Evolutionary conservation across 2,329 filamentous ascomycete genomes (phyloP).

Genomic region (Aureobasidium sp.): DNA sequence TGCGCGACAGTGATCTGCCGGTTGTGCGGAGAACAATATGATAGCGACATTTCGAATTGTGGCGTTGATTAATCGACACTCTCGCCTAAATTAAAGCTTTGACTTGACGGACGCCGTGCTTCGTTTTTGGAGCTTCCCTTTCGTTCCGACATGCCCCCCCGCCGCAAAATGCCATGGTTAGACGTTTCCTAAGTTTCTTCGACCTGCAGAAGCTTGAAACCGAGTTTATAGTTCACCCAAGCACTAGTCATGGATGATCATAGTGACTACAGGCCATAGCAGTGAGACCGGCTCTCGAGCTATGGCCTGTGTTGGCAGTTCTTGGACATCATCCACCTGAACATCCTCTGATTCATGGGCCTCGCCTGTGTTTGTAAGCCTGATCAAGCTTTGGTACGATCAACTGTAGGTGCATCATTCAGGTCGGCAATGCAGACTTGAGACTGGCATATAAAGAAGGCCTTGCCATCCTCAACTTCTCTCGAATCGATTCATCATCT

Average conservation of each 20-base stretch:
- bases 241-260: neutral
- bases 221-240: neutral
- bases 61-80: neutral
- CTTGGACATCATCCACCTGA: neutral
- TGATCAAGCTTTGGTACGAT: neutral
- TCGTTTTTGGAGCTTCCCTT: too few species aligned
- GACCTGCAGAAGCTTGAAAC: conserved; percentile 3
- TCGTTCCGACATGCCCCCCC: too few species aligned
- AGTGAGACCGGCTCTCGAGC: neutral
- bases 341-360: neutral
- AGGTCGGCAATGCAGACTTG: neutral
- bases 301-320: neutral
- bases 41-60: neutral
- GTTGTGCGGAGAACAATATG: neutral
- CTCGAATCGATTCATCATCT: neutral
- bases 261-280: neutral
- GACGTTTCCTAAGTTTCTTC: neutral
- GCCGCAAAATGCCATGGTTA: too few species aligned
- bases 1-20: neutral
- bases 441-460: neutral
- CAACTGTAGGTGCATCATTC: neutral
- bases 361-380: neutral
- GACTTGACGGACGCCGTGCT: neutral
- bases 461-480: neutral
- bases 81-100: neutral